These are phyloP conservation scores for Auriscalpium orientale DNA, from an alignment of 768 basidiomycete genomes.

Conservation along the genomic window DNA sequence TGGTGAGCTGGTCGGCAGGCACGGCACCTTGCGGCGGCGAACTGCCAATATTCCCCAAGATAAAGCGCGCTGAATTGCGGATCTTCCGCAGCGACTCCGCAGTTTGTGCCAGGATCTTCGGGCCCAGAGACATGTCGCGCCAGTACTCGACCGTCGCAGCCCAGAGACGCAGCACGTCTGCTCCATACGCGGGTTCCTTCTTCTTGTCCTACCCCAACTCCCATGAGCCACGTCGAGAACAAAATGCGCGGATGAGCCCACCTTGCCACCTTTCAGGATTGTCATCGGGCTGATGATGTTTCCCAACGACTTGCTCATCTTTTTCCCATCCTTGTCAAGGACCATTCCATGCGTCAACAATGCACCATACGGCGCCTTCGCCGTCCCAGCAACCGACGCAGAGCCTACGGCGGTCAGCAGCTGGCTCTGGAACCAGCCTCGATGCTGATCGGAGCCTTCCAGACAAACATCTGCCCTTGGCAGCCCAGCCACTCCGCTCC, in stretches of 20 bases:
- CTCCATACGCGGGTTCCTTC: constrained; percentile 72
- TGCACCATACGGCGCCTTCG: constrained; percentile 54
- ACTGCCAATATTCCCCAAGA: constrained; percentile 69
- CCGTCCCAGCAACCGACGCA: constrained; percentile 22
- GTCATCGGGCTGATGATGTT: constrained; percentile 84
- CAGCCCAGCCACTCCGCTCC: constrained; percentile 29
- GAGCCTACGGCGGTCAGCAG: constrained; percentile 73
- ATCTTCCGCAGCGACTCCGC: constrained; percentile 76
- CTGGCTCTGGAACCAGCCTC: constrained; percentile 98
- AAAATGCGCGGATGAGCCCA: constrained; percentile 27
- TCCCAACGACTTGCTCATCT: constrained; percentile 97
- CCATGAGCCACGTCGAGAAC: neutral
- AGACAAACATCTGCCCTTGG: constrained; percentile 75
- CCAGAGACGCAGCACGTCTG: constrained; percentile 87
- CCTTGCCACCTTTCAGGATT: constrained; percentile 71
- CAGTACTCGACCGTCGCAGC: constrained; percentile 86
- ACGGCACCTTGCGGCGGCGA: neutral
- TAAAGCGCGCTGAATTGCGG: constrained; percentile 79
- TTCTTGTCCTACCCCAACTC: constrained; percentile 45
- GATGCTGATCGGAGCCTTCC: constrained; percentile 95
- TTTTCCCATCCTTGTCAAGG: constrained; percentile 80
- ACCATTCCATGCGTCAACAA: constrained; percentile 97
- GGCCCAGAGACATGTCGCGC: constrained; percentile 81
- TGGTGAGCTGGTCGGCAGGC: too few species aligned
- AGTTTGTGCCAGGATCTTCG: constrained; percentile 65